phyloP scores from a whole-genome alignment of 164 flowering plant species.

The Santalum album region DNA sequence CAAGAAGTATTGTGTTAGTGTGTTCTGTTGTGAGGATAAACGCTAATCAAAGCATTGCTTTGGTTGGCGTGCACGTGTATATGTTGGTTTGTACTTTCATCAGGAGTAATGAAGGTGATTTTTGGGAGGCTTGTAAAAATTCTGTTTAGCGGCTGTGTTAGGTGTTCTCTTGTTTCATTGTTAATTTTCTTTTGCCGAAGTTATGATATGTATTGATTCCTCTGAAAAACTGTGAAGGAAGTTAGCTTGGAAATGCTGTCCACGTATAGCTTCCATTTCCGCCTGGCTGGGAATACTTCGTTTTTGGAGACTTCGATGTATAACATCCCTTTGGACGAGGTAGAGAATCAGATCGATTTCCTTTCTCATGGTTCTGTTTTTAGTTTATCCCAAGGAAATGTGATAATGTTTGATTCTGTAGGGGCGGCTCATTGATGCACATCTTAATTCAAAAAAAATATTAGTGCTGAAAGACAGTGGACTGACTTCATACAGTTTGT shows the following conservation, averaged over 20 bases:
- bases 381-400: neutral
- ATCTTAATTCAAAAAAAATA: conserved; percentile 49
- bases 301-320: conserved; percentile 29
- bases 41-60: no score
- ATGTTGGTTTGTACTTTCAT: no score
- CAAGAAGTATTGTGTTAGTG: no score
- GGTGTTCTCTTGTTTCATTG: neutral
- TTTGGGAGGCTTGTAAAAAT: no score
- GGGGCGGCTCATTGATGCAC: conserved; percentile 61
- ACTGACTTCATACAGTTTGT: conserved; percentile 30
- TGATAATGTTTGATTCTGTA: conserved; percentile 16
- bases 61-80: no score
- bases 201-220: neutral
- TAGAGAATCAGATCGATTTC: conserved; percentile 10
- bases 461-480: conserved; percentile 80
- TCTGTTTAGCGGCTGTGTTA: no score
- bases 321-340: conserved; percentile 47
- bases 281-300: conserved; percentile 37
- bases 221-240: conserved; percentile 37
- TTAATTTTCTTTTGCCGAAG: neutral
- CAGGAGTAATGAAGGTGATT: no score
- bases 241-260: conserved; percentile 28
- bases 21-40: no score
- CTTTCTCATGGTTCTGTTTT: neutral
- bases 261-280: conserved; percentile 26